Evolutionary conservation across 495 filamentous ascomycete species (phyloP).

Genomic region (Jackrogersella multiformis): DNA sequence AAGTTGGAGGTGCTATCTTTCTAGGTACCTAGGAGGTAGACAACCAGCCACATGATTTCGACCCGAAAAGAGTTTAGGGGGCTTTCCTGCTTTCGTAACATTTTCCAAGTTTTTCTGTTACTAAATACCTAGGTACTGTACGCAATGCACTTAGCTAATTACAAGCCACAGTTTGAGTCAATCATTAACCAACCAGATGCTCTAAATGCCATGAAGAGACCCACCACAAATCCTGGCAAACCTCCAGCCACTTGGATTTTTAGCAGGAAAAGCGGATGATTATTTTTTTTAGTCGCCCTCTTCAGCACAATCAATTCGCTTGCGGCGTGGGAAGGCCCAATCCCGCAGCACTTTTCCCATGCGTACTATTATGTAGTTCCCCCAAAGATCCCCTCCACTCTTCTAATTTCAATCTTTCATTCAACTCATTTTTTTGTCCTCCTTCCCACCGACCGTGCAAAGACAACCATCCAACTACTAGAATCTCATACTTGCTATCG

Average conservation of each 20-base stretch:
- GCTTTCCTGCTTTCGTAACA: background rate
- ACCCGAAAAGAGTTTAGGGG: constrained; percentile 8
- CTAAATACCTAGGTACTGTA: constrained; percentile 1
- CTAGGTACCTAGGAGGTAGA: too few relatives aligned
- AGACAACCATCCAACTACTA: constrained; percentile 15
- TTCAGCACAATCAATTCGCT: constrained; percentile 37
- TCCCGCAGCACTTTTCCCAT: constrained; percentile 32
- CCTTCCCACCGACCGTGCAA: constrained; percentile 28
- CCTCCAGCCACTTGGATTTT: constrained; percentile 44
- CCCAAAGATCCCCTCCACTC: constrained; percentile 36
- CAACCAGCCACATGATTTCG: constrained; percentile 18
- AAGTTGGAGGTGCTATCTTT: too few relatives aligned
- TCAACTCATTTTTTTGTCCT: constrained; percentile 39
- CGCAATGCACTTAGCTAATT: constrained; percentile 14
- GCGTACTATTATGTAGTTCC: constrained; percentile 15
- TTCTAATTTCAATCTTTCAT: constrained; percentile 40
- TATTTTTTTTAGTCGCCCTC: constrained; percentile 38
- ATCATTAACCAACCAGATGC: constrained; percentile 17
- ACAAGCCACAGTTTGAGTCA: constrained; percentile 32
- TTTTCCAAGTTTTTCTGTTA: constrained; percentile 2
- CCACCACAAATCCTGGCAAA: constrained; percentile 23
- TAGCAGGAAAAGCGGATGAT: constrained; percentile 28
- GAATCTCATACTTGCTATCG: constrained; percentile 27
- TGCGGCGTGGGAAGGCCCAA: constrained; percentile 34
- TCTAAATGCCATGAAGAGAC: background rate